Evolutionary conservation across 768 basidiomycete species (phyloP), one percentile per base, ranked within the genome.

Genomic region (Boletus rubroflammeus): DNA sequence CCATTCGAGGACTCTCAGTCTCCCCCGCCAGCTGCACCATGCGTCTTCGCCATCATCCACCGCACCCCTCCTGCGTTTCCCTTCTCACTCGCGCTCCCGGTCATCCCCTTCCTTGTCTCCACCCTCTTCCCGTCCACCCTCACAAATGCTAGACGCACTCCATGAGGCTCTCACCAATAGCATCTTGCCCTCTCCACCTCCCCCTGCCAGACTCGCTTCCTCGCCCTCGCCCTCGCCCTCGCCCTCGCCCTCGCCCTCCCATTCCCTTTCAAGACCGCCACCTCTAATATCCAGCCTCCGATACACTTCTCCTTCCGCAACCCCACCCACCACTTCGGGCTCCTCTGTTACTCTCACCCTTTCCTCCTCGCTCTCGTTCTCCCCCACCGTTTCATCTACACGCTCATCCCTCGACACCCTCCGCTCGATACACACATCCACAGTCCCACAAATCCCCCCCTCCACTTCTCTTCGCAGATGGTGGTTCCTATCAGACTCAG

Each of bases 251-350:
- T 67, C 63, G 28, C 47, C 67, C 17, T 57, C 73, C 10, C 71
- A 56, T 19, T 52, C 62, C n/a, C 67, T 77, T 28, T 60, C 72
- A 0, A 74, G 76, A 29, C 74, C 78, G 0, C 83, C 83, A 8
- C 77, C 79, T 8, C 76, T 81, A 50, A 67, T 85, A 49, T 78
- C 80, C 61, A 75, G 65, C 58, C 75, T 86, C 50, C 80, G 84
- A 43, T 75, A 80, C 2, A 82, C 86, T 0, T 76, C 86, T 25
- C 86, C 88, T 25, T 85, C 81, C 7, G 73, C 83, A 6, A 81
- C 83, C 1, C 69, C 86, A 14, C 81, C 84, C 0, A 76, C 13
- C 62, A 74, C 64, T 11, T 60, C 57, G 38, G 59, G 45, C 38
- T 56, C 58, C 7, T 45, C 57, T 7, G 47, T 54, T 52, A 59